Evolutionary conservation across 2,329 filamentous ascomycete genomes (phyloP), one percentile per base, ranked within the genome.

Genomic region (Colletotrichum musae): DNA sequence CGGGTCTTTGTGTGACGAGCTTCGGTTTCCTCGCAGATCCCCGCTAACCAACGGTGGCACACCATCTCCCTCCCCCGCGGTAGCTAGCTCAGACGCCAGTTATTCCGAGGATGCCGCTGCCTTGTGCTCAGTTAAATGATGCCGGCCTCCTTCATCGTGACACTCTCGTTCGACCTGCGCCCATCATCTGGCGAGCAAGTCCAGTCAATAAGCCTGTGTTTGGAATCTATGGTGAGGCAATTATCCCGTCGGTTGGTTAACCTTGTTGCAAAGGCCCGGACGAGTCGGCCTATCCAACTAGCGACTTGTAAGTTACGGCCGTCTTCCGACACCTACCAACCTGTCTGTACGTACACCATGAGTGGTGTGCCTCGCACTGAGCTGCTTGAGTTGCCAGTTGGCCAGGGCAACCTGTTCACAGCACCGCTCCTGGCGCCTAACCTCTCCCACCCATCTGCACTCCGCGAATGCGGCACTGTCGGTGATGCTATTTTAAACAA

Each of bases 21-120:
- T 24, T 69, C 48, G 61, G 66, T 65, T 53, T 61, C 56, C 43
- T 67, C 28, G 67, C 56, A 54, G 45, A 61, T 66, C 67, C 10
- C 48, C 51, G 15, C 57, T 12, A 18, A 18, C 66, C 51, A 67
- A 65, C 51, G n/a, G 50, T 50, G 59, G 21, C 50, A 58, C 56
- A 58, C 54, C 66, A 66, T 66, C 62, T 66, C 36, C 24, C 16
- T 16, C 56, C 52, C 60, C 60, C 41, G 43, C 52, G 41, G 43
- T 28, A 13, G 16, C 60, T 52, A 28, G n/a, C 39, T 7, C 60
- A 24, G 41, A 39, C 50, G 60, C 28, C 50, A 62, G 18, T 21
- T 24, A 54, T 32, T 50, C 12, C n/a, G 15, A 32, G 21, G 52
- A 24, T 16, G 41, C 32, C 50, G 32, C 32, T 50, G 54, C 54